phyloP scores from a whole-genome alignment of 1,284 basidiomycete genomes.

The Microbotryum lychnidis-dioicae region DNA sequence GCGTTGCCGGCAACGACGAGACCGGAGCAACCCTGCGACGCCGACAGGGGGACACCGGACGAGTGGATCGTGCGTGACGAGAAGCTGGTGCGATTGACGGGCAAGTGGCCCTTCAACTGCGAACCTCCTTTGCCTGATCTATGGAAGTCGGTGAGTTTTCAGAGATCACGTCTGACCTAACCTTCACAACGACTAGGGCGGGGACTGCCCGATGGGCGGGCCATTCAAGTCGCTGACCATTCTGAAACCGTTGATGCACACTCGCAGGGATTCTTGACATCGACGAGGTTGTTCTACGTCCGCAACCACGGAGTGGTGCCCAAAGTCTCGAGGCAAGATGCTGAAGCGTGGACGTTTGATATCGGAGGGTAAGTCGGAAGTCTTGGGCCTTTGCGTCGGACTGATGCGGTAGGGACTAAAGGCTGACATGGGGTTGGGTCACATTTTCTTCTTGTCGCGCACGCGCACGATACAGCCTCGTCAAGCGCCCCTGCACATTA shows the following conservation, averaged over 20 bases:
- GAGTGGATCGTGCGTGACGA: constrained; percentile 45
- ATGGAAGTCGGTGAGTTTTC: constrained; percentile 42
- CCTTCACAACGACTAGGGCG: neutral
- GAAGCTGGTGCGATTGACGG: constrained; percentile 48
- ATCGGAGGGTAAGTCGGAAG: constrained; percentile 45
- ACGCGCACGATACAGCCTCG: constrained; percentile 36
- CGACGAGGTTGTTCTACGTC: constrained; percentile 57
- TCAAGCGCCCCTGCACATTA: constrained; percentile 44
- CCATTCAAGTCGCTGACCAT: neutral
- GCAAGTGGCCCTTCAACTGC: constrained; percentile 53
- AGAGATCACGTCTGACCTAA: neutral
- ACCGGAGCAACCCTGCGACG: no score
- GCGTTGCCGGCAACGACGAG: no score
- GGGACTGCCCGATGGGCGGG: no score
- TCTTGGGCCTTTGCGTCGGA: no score
- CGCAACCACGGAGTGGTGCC: constrained; percentile 62
- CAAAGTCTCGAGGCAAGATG: constrained; percentile 43
- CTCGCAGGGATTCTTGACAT: constrained; percentile 53
- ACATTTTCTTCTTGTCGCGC: neutral
- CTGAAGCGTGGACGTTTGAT: constrained; percentile 48
- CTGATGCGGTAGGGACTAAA: no score
- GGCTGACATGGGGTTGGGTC: neutral
- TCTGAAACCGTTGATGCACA: neutral
- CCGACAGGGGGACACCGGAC: constrained; percentile 41
- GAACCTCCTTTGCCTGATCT: constrained; percentile 51